phyloP scores from a whole-genome alignment of 768 basidiomycete genomes.

The Gelatoporia subvermispora region DNA sequence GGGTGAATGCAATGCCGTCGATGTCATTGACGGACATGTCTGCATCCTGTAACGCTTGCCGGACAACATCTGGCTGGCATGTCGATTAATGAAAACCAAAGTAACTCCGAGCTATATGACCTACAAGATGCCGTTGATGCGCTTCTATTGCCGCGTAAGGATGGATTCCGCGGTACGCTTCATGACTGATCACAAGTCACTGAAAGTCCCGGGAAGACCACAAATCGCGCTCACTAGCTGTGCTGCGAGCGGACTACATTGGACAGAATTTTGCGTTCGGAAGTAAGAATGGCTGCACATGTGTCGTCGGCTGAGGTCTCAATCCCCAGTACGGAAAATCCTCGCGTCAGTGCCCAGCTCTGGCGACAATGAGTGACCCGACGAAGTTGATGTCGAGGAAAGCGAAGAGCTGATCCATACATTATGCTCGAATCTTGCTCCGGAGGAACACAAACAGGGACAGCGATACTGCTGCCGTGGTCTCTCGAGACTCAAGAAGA shows the following conservation, averaged over 20 bases:
- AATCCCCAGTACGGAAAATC: constrained; percentile 63
- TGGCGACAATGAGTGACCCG: no score
- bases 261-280: constrained; percentile 62
- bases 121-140: constrained; percentile 77
- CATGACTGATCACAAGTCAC: constrained; percentile 42
- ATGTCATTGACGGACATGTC: constrained; percentile 53
- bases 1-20: constrained; percentile 87
- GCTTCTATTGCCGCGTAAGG: constrained; percentile 71
- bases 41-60: constrained; percentile 63
- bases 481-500: neutral
- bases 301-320: constrained; percentile 95
- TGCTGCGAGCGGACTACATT: constrained; percentile 88
- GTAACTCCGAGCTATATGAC: constrained; percentile 4
- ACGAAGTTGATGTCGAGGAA: neutral
- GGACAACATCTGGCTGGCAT: constrained; percentile 67
- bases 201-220: neutral
- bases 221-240: constrained; percentile 38
- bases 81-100: neutral
- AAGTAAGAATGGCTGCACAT: constrained; percentile 82
- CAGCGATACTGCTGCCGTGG: no score
- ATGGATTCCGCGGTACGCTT: constrained; percentile 67
- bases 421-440: neutral
- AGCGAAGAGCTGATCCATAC: neutral
- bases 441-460: no score
- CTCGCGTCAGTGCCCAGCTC: neutral